These are phyloP conservation scores for Mycena kentingensis DNA, from an alignment of 768 basidiomycete species.

Conservation along the genomic window DNA sequence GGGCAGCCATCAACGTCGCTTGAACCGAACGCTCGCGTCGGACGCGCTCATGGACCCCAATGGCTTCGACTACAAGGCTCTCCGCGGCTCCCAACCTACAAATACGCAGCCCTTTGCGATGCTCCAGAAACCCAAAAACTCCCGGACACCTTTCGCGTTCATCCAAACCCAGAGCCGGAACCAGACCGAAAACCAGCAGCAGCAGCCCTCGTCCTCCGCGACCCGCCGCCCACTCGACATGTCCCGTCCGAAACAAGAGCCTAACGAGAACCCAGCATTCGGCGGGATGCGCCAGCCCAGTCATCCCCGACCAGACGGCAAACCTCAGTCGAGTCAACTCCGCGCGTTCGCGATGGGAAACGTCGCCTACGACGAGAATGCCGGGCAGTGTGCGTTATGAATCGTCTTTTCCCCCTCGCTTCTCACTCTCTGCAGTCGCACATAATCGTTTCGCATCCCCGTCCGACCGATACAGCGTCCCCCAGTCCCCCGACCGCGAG, in stretches of 20 bases:
- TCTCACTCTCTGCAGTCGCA: conserved; percentile 5
- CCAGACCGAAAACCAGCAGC: conserved; percentile 14
- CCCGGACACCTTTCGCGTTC: conserved; percentile 19
- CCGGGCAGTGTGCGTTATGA: conserved; percentile 13
- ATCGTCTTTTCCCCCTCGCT: neutral
- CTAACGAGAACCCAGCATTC: conserved; percentile 9
- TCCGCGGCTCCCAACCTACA: conserved; percentile 13
- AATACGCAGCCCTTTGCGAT: conserved; percentile 15
- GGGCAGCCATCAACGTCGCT: conserved; percentile 4
- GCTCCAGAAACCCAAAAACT: conserved; percentile 14
- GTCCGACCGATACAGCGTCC: neutral
- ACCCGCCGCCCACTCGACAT: conserved; percentile 9
- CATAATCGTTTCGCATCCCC: conserved; percentile 19
- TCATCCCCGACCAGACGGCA: conserved; percentile 15
- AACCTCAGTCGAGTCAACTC: conserved; percentile 15
- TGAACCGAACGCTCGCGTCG: conserved; percentile 4
- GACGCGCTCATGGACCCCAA: conserved; percentile 15
- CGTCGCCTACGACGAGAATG: conserved; percentile 4
- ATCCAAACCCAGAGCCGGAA: conserved; percentile 22
- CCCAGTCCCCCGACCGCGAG: conserved; percentile 6
- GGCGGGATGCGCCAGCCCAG: conserved; percentile 1
- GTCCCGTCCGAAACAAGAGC: conserved; percentile 21
- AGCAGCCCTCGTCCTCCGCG: conserved; percentile 1
- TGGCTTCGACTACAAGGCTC: conserved; percentile 23
- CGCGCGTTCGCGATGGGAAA: conserved; percentile 18